Conservation (phyloP, 768 basidiomycete genomes). For the Pleurotus salmoneostramineus region DNA sequence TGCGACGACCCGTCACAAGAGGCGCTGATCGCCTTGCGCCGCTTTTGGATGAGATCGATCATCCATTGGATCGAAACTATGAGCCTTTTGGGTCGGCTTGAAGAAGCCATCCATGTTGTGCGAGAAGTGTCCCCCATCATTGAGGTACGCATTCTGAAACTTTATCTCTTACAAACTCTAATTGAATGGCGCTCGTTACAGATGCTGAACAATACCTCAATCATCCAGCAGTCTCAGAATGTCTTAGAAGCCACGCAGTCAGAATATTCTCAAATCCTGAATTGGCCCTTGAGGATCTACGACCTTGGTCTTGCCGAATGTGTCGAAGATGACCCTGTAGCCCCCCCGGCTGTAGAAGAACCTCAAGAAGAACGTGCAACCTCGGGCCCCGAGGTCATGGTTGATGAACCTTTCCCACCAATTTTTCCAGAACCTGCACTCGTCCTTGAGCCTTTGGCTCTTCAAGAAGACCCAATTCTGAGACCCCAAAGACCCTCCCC, state of each 20-base stretch:
- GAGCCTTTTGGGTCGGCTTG: constrained; percentile 2
- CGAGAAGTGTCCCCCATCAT: neutral
- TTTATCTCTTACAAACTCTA: no score
- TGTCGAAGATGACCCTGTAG: neutral
- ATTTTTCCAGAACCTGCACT: neutral
- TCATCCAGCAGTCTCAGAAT: no score
- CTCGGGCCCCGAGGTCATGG: neutral
- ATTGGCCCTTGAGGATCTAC: neutral
- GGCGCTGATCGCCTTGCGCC: neutral
- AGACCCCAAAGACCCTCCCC: no score
- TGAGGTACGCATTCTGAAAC: neutral
- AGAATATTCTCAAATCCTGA: no score
- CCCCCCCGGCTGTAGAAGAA: neutral
- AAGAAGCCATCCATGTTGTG: neutral
- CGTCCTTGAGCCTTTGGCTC: no score
- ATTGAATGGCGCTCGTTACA: no score
- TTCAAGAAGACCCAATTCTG: no score
- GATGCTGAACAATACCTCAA: no score
- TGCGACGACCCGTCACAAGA: neutral
- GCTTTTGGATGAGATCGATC: neutral
- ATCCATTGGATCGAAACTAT: constrained; percentile 9
- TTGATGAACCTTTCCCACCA: neutral
- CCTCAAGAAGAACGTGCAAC: neutral
- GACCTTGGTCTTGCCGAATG: neutral
- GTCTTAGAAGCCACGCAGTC: no score